Conservation (phyloP, 148 eudicot genomes). For the Amaranthus palmeri region DNA sequence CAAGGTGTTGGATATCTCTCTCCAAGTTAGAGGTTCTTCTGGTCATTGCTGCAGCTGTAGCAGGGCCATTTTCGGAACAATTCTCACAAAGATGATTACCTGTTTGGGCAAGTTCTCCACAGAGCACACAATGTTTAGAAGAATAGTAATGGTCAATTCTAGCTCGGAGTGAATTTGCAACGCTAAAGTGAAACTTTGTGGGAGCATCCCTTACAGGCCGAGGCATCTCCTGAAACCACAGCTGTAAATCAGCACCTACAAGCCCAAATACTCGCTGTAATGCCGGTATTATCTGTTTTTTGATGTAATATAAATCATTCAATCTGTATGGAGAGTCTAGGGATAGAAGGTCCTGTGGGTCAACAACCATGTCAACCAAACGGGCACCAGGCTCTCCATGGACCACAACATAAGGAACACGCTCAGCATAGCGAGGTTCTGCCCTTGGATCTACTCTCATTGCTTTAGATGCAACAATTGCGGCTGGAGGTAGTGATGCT, state of each 20-base stretch:
- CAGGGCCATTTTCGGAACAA: constrained; percentile 55
- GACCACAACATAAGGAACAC: constrained; percentile 83
- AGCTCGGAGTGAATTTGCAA: constrained; percentile 49
- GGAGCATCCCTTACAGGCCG: constrained; percentile 56
- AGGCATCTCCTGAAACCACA: constrained; percentile 83
- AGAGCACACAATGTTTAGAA: constrained; percentile 72
- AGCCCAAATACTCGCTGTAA: constrained; percentile 89
- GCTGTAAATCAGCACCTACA: constrained; percentile 71
- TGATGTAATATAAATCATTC: constrained; percentile 79
- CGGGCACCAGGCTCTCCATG: constrained; percentile 99
- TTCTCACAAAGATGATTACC: constrained; percentile 51
- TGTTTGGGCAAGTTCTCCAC: constrained; percentile 69
- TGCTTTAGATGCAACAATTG: constrained; percentile 92
- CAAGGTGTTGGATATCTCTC: constrained; percentile 79
- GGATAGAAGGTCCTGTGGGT: constrained; percentile 73
- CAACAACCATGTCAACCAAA: constrained; percentile 82
- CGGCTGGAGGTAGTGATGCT: constrained; percentile 86
- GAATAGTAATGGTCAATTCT: constrained; percentile 85
- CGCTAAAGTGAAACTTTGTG: constrained; percentile 44
- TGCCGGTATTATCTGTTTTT: constrained; percentile 91
- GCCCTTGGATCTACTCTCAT: constrained; percentile 88
- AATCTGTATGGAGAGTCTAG: constrained; percentile 68
- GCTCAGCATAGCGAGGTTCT: constrained; percentile 89
- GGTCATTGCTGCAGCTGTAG: constrained; percentile 49
- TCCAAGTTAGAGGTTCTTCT: constrained; percentile 82